A percentile compares a stretch with the other conserved stretches of the same genome.
Evolutionary conservation across 2,329 filamentous ascomycete genomes (phyloP).

Genomic region (Coniochaeta sp.): DNA sequence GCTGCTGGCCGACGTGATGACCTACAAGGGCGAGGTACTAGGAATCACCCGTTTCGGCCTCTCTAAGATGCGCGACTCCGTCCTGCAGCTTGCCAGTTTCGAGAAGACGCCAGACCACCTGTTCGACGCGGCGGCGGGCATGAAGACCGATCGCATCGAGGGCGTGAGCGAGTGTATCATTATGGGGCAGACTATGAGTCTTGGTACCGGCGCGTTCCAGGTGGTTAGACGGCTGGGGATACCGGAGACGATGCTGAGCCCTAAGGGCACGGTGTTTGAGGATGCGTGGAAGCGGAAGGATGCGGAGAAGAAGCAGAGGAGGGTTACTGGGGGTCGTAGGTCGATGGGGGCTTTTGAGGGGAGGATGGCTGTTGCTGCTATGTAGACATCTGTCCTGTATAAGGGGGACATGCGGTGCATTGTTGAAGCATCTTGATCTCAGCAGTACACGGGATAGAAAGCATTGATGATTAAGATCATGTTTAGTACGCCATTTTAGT

Average conservation of each 20-base stretch:
- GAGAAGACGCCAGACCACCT: slow-evolving; percentile 98
- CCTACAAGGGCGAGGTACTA: slow-evolving; percentile 93
- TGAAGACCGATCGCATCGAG: slow-evolving; percentile 88
- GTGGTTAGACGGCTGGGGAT: slow-evolving; percentile 74
- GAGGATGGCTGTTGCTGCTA: neutral
- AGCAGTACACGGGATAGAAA: too few relatives aligned
- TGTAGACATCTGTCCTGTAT: too few relatives aligned
- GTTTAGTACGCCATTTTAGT: too few relatives aligned
- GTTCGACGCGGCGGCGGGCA: slow-evolving; percentile 86
- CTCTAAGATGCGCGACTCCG: slow-evolving; percentile 91
- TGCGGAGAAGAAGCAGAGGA: slow-evolving; percentile 5
- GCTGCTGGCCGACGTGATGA: slow-evolving; percentile 95
- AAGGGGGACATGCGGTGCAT: too few relatives aligned
- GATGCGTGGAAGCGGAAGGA: slow-evolving; percentile 48
- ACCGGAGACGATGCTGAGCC: slow-evolving; percentile 47
- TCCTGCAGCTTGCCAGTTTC: slow-evolving; percentile 89
- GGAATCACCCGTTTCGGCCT: slow-evolving; percentile 96
- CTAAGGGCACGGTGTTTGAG: slow-evolving; percentile 63
- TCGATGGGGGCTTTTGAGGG: neutral
- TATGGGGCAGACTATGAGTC: slow-evolving; percentile 88
- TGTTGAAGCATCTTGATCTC: too few relatives aligned
- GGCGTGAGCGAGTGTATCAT: slow-evolving; percentile 97
- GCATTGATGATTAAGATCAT: too few relatives aligned
- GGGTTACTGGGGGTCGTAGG: neutral
- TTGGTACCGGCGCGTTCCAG: slow-evolving; percentile 90